Evolutionary conservation across 140 eudicot genomes (phyloP), one percentile per base, ranked within the genome.

Genomic region (Ambrosia hybrid): DNA sequence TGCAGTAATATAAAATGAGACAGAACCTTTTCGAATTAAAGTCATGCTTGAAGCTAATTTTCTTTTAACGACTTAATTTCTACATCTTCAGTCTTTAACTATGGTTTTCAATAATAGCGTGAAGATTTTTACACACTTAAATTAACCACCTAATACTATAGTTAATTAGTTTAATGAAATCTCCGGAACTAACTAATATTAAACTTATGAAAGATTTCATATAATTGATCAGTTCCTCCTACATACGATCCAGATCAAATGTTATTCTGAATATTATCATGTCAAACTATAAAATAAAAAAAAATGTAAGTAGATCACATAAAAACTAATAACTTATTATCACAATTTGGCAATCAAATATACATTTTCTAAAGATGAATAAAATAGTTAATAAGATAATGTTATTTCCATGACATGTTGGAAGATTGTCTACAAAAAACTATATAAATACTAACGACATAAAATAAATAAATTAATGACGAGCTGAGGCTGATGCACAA

Each of bases 401-500:
- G 17, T 30, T 71, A 63, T 36, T 55, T 53, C 41, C 53, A 63
- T 71, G 67, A 53, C 72, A 62, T 74, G 81, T 70, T 77, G 66
- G 76, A 70, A 77, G 71, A 60, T 41, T 62, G 81, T 69, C 81
- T 21, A 60, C 58, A 21, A 68, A 68, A 68, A 30, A 46, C 4
- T 26, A 75, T 56, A 76, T 30, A 62, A 62, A 55, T 67, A 21
- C 1, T 14, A 53, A 71, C 60, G 81, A 63, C 77, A 63, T 61
- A 30, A 70, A 41, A 52, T 77, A 70, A 70, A 71, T 70, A 14
- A 70, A 77, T 63, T 71, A 55, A 78, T 53, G 60, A 70, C 62
- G 57, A 76, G 80, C 65, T 63, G 76, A 71, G 55, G 68, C 62
- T 49, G 61, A 64, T 53, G 82, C 77, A 55, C 73, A 71, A 71